Evolutionary conservation across 306 rosid species (phyloP), one percentile per base, ranked within the genome.

Genomic region (Betula pendula): DNA sequence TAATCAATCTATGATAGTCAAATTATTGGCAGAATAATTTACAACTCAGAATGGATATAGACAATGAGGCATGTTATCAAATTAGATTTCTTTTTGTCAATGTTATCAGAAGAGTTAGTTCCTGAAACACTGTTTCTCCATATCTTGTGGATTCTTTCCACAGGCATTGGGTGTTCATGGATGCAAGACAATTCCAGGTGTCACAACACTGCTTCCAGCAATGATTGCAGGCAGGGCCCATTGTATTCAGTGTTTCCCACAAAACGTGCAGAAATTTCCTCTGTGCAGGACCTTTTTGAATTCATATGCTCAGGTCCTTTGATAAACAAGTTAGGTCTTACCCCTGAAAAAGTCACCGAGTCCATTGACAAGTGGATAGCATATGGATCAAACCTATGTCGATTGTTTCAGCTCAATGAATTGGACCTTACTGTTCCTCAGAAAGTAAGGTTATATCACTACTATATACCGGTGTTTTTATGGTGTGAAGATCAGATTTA

Each of bases 221-320:
- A 6, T 63, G 91, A 78, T 58, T 72, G 69, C 75, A 73, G 66
- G 51, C 75, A 29, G 73, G 82, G 89, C 67, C 80, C 84, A 68
- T 8, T 86, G 58, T 50, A 74, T 85, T 89, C 88, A 14, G 81
- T 79, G 47, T 84, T 87, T 67, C 97, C 96, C 7, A 10, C 84
- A 71, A 76, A 88, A 79, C 85, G 84, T 48, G 97, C 99, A 2
- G 83, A 89, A 85, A 90, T 90, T 67, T 85, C 94, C 76, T 82
- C 87, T 56, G 89, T 95, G 80, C 80, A 88, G 81, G 92, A 92
- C 74, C 92, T 95, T 80, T 92, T 62, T 48, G 89, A 81, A 6
- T 89, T 92, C 82, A 95, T 95, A 81, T 90, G 97, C 86, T 88
- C 92, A 8, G 97, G 97, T 81, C 93, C 96, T 68, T 79, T 95